Base-by-base conservation (phyloP, 805 yeast species). In the Scheffersomyces spartinae region DNA sequence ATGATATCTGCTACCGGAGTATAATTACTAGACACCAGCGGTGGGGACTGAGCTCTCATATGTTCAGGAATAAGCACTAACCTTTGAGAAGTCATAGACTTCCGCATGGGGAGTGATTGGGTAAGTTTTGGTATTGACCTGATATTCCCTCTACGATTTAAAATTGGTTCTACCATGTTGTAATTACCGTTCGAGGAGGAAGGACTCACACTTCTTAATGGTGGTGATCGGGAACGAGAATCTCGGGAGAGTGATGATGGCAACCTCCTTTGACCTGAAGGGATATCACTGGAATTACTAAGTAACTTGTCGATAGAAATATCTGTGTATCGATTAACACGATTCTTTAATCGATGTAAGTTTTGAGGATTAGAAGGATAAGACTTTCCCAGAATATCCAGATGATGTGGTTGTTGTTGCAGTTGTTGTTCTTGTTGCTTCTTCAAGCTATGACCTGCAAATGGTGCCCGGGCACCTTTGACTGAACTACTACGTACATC, bases 61-160 rank as follows among this genome's bases (percentile, higher is more conserved):
- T 56, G 59, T 23, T 69, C 84, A 0, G 98, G 98, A 26, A 88
- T 83, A 22, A 84, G 58, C 4, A 86, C 96, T 38, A 86, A 61
- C 39, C 80, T 76, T 45, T 86, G 93, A 0, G 94, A 76, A 2
- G 82, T 74, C 43, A 83, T 86, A 2, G 94, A 79, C 0, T 93
- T 79, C 52, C 96, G 63, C 7, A 81, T 47, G 2, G 84, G 83
- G 9, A 75, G 52, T 3, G 72, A 50, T 35, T 65, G 71, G 15
- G 68, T 56, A 24, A 69, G 55, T 30, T 68, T 71, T 1, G 78
- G 73, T 3, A 52, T 40, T 61, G 57, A 45, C 49, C 73, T 38
- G 43, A 70, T 44, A 57, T 55, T 42, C 52, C 56, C 38, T 27
- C 49, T 32, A 1, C 40, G 38, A 1, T 30, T 21, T 40, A 46